Percentiles rank a stretch among this genome's conserved stretches.
Conservation (phyloP, 345 rosid species). For the Bruguiera gymnorhiza region DNA sequence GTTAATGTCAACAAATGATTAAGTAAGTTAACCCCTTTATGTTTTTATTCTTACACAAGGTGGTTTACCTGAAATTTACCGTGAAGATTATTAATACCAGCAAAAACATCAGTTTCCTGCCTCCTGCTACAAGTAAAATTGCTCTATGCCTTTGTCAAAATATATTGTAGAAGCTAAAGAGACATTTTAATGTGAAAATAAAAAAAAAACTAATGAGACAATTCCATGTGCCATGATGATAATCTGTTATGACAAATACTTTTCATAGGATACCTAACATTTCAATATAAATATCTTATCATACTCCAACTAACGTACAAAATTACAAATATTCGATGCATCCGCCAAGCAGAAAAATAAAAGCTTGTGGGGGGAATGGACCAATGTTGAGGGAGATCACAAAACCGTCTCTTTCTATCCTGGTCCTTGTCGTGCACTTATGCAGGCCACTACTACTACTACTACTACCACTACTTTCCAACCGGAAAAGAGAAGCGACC, state of each 20-base stretch:
- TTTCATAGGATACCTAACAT: not conserved
- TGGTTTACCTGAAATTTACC: no score
- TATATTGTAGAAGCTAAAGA: no score
- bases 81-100: no score
- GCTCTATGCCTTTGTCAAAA: no score
- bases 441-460: not conserved
- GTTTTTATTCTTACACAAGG: no score
- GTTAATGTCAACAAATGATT: no score
- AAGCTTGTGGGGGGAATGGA: constrained; percentile 35
- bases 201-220: no score
- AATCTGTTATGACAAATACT: not conserved
- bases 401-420: constrained; percentile 52
- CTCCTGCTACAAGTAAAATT: no score
- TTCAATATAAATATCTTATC: constrained; percentile 10
- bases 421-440: constrained; percentile 19
- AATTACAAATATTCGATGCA: constrained; percentile 20
- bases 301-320: constrained; percentile 20
- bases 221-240: not conserved
- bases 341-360: constrained; percentile 41
- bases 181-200: no score
- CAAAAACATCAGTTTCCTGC: no score
- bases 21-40: no score
- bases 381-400: constrained; percentile 52
- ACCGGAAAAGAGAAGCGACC: constrained; percentile 12
- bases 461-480: constrained; percentile 10